These are phyloP conservation scores for Pholiota conissans DNA, from an alignment of 768 basidiomycete genomes.

Conservation along the genomic window DNA sequence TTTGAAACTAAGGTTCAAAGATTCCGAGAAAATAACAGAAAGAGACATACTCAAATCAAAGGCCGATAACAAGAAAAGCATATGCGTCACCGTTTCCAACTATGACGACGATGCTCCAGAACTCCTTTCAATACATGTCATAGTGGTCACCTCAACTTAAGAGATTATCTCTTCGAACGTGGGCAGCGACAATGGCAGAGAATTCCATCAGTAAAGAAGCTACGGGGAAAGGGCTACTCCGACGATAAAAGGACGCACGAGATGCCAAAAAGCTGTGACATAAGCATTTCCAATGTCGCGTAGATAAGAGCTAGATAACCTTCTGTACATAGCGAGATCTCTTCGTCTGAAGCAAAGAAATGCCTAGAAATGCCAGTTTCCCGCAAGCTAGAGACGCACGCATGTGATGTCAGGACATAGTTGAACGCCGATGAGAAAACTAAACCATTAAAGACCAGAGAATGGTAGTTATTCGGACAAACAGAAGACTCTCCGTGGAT, in stretches of 20 bases:
- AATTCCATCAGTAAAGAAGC: neutral
- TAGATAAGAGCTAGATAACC: conserved; percentile 6
- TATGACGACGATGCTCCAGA: neutral
- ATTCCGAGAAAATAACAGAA: neutral
- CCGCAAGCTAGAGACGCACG: no score
- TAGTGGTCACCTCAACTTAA: neutral
- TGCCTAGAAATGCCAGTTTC: no score
- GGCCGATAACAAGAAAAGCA: neutral
- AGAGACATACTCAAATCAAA: neutral
- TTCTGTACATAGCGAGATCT: neutral
- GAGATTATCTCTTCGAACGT: neutral
- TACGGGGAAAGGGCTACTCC: conserved; percentile 1
- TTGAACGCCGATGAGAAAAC: neutral
- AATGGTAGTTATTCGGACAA: no score
- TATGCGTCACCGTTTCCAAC: neutral
- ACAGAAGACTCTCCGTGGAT: no score
- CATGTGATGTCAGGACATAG: neutral
- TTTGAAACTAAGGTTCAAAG: neutral
- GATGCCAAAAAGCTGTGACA: neutral
- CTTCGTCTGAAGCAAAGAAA: no score
- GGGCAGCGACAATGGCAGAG: neutral
- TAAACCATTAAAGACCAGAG: neutral
- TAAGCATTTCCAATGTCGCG: conserved; percentile 4
- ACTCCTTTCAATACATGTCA: neutral
- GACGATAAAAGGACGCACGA: neutral